These are phyloP conservation scores for Cucumis sativus DNA, from an alignment of 306 rosid genomes.

Conservation along the genomic window DNA sequence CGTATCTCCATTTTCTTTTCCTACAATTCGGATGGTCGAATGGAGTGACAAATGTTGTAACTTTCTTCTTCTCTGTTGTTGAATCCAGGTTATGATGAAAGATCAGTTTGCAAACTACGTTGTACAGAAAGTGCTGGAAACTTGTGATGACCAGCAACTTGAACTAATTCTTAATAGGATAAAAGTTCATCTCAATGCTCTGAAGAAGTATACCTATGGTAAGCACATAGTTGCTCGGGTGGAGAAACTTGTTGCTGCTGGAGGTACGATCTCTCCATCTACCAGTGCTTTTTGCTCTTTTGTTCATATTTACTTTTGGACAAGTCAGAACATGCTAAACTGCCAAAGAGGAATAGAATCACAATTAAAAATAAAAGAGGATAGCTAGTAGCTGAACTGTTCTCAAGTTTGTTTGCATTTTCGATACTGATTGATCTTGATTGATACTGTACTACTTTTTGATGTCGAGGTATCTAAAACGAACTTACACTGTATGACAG, in stretches of 20 bases:
- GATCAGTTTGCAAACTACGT: slow-evolving; percentile 54
- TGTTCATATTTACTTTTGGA: not conserved
- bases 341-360: not conserved
- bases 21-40: not conserved
- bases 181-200: slow-evolving; percentile 47
- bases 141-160: slow-evolving; percentile 54
- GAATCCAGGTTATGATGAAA: slow-evolving; percentile 47
- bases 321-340: not conserved
- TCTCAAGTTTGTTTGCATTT: not conserved
- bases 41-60: not conserved
- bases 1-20: not conserved
- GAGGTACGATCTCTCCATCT: slow-evolving; percentile 22
- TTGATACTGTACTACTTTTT: not conserved
- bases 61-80: not conserved
- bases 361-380: not conserved
- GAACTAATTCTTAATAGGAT: slow-evolving; percentile 49
- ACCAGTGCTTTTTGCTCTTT: not conserved
- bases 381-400: not conserved
- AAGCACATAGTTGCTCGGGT: slow-evolving; percentile 58
- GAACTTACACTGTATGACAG: slow-evolving; percentile 20
- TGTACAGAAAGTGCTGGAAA: slow-evolving; percentile 53
- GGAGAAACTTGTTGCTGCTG: slow-evolving; percentile 55
- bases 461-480: slow-evolving; percentile 7
- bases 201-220: slow-evolving; percentile 51
- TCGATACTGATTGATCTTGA: not conserved